Base-by-base conservation (phyloP, 2,329 filamentous ascomycete species). In the Diaporthe capsici region DNA sequence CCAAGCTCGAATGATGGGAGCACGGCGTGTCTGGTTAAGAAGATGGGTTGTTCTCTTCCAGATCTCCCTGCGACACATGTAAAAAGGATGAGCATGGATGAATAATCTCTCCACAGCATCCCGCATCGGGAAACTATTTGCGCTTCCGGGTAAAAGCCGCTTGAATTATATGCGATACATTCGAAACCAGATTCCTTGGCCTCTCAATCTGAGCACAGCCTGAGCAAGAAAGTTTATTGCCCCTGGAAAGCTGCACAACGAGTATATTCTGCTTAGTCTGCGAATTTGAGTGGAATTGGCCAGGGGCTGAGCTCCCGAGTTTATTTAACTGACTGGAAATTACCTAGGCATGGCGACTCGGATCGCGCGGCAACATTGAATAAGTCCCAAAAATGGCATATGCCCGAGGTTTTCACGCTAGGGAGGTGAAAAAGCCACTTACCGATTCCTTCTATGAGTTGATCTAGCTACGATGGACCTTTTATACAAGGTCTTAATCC, bases 251-350 rank as follows among this genome's bases (percentile, higher is more conserved):
- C 44, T 42, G 4, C 42, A 47, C 12, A n/a, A 34, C 4, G n/a
- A 13, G 22, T 17, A 65, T 49, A 5, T 44, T 22, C 6, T 37
- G 28, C 44, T 34, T 28, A 7, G 10, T 37, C 15, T 13, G 61
- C 44, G 6, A n/a, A 7, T 51, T n/a, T 49, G 20, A 2, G 42
- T 51, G 42, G 28, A 37, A 51, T n/a, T 67, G 44, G 9, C 25
- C 63, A 68, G 47, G 44, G 63, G 63, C 28, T 68, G 63, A 68
- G 12, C 4, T 25, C 44, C 44, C 20, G 63, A 51, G 44, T n/a
- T 37, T 53, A 53, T 51, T 49, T n/a, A 47, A 51, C 28, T 37
- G 63, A 25, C 25, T 67, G 28, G 42, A 37, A n/a, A 6, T 44
- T 37, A 49, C 28, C 61, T 37, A 51, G 31, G 31, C 28, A 25